These are phyloP conservation scores for Obba rivulosa DNA, from an alignment of 768 basidiomycete genomes.

Conservation along the genomic window DNA sequence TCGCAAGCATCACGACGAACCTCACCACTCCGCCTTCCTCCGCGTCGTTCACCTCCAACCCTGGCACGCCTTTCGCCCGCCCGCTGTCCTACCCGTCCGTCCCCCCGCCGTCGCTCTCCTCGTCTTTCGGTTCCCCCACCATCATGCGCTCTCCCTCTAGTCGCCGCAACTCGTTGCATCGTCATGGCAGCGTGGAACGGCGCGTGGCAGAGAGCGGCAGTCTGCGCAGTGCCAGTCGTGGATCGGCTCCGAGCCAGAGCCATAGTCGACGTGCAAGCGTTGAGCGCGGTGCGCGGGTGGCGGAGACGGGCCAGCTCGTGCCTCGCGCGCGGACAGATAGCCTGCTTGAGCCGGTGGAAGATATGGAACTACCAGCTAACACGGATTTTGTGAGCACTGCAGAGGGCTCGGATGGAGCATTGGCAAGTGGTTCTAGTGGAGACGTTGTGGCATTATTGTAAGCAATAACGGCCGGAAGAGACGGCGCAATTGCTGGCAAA, in stretches of 20 bases:
- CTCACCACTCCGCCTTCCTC: constrained; percentile 74
- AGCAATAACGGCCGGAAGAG: no score
- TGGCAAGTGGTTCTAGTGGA: no score
- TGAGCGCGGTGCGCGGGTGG: constrained; percentile 62
- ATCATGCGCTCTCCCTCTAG: constrained; percentile 15
- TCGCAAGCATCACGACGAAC: constrained; percentile 54
- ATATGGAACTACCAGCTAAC: not conserved
- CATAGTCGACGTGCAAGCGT: constrained; percentile 51
- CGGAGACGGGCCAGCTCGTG: constrained; percentile 60
- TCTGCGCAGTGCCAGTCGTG: constrained; percentile 28
- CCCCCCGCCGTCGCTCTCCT: constrained; percentile 54
- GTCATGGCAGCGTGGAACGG: constrained; percentile 25
- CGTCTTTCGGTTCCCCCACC: constrained; percentile 42
- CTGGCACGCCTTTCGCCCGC: constrained; percentile 27
- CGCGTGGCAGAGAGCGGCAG: constrained; percentile 22
- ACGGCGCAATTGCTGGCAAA: no score
- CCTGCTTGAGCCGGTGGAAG: constrained; percentile 1
- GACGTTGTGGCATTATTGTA: no score
- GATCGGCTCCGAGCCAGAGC: constrained; percentile 13
- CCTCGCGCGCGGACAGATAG: constrained; percentile 17
- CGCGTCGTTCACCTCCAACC: constrained; percentile 42
- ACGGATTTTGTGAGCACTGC: no score
- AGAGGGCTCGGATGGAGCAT: no score
- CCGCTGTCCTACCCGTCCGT: constrained; percentile 75
- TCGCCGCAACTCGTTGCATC: constrained; percentile 34